Percentiles rank a stretch among this genome's conserved stretches.
Conservation (phyloP, 345 rosid species). For the Brassica napus region Da-Ae NC_063442.1:25447001-25447500, state of each 20-base stretch:
- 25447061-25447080: constrained; percentile 8
- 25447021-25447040: constrained; percentile 1
- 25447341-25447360: neutral
- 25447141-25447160: constrained; percentile 34
- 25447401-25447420: neutral
- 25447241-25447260: constrained; percentile 22
- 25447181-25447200: constrained; percentile 3
- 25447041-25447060: constrained; percentile 30
- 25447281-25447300: neutral
- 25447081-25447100: constrained; percentile 36
- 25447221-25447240: constrained; percentile 33
- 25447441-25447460: neutral
- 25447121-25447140: constrained; percentile 41
- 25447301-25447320: neutral
- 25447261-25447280: constrained; percentile 19
- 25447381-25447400: constrained; percentile 16
- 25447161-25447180: neutral
- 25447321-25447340: neutral
- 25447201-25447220: constrained; percentile 28
- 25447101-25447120: constrained; percentile 27
- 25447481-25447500: no score
- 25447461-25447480: no score
- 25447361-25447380: neutral
- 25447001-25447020: constrained; percentile 44
- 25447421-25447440: constrained; percentile 13